Evolutionary conservation across 331 rosid genomes (phyloP).

Genomic region (Quercus tomentella): DNA sequence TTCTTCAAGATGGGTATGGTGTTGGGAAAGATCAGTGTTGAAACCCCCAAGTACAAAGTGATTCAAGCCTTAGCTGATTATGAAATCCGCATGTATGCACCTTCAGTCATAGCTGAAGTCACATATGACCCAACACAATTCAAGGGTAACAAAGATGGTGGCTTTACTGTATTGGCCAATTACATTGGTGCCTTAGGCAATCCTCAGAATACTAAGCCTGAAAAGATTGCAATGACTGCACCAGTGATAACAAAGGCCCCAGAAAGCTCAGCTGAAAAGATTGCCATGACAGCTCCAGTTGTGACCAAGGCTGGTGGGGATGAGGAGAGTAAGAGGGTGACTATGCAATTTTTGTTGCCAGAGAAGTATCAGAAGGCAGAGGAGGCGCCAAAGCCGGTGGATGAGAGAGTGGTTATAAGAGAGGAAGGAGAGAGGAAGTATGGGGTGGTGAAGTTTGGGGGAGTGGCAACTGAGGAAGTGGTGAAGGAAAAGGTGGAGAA

Average conservation of each 20-base stretch:
- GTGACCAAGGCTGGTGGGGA: conserved; percentile 38
- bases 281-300: conserved; percentile 83
- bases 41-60: conserved; percentile 52
- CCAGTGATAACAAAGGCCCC: conserved; percentile 72
- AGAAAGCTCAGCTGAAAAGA: conserved; percentile 28
- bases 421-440: conserved; percentile 70
- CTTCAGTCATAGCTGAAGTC: conserved; percentile 67
- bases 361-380: conserved; percentile 48
- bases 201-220: conserved; percentile 70
- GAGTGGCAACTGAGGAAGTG: conserved; percentile 53
- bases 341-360: conserved; percentile 78
- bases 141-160: conserved; percentile 80
- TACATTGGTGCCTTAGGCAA: conserved; percentile 85
- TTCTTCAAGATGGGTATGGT: conserved; percentile 62
- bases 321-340: conserved; percentile 41
- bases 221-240: conserved; percentile 80
- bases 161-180: conserved; percentile 61
- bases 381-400: conserved; percentile 73
- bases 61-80: conserved; percentile 48
- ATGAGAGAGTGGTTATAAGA: conserved; percentile 64
- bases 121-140: conserved; percentile 72
- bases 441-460: conserved; percentile 73
- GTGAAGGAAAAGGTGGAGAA: conserved; percentile 65
- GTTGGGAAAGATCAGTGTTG: conserved; percentile 66
- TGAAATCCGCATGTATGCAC: conserved; percentile 62